These are phyloP conservation scores for Tylopilus subfusipes DNA, from an alignment of 768 basidiomycete species.

Conservation along the genomic window DNA sequence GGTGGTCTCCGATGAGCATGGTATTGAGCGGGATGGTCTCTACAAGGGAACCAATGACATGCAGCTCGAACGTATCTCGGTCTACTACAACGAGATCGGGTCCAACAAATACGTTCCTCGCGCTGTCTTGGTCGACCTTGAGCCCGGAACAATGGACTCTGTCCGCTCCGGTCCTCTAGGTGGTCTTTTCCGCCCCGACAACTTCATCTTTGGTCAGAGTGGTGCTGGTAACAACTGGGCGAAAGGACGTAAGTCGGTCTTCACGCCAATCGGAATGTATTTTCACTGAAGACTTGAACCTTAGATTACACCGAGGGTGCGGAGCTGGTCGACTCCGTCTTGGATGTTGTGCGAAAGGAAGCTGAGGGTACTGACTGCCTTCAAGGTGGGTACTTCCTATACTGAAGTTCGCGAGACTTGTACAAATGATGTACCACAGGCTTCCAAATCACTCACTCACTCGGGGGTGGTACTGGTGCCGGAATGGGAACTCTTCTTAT, in stretches of 20 bases:
- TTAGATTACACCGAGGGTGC: constrained; percentile 90
- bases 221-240: constrained; percentile 99
- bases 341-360: constrained; percentile 98
- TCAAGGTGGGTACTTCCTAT: constrained; percentile 65
- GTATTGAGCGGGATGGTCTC: constrained; percentile 87
- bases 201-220: constrained; percentile 97
- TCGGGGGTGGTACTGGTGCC: constrained; percentile 98
- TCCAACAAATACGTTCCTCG: constrained; percentile 98
- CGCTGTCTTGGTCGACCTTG: constrained; percentile 94
- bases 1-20: constrained; percentile 97
- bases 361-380: constrained; percentile 97
- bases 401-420: not conserved
- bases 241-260: constrained; percentile 83
- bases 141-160: constrained; percentile 96
- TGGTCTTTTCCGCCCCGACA: constrained; percentile 93
- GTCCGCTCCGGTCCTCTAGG: constrained; percentile 89
- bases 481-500: constrained; percentile 99
- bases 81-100: constrained; percentile 97
- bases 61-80: constrained; percentile 95
- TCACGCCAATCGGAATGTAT: rapidly evolving
- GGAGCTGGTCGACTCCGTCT: constrained; percentile 96
- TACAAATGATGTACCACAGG: constrained; percentile 42
- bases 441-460: constrained; percentile 98
- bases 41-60: constrained; percentile 94
- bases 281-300: not conserved